Evolutionary conservation across 192 early-diverging fungal genomes (phyloP).

Genomic region (Entomortierella lignicola): DNA sequence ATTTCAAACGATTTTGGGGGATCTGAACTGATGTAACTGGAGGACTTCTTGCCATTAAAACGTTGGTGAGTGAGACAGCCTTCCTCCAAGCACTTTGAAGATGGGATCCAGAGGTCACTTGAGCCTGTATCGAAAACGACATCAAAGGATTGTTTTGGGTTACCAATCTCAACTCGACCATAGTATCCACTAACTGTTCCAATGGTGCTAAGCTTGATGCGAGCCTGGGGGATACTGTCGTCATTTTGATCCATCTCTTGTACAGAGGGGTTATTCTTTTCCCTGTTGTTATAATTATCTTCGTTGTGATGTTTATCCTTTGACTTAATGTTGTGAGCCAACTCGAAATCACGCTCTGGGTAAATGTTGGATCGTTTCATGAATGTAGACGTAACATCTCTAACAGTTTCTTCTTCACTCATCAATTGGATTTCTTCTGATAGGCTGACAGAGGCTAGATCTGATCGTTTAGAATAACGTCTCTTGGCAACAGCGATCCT

Average conservation of each 20-base stretch:
- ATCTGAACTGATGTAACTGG: conserved; percentile 4
- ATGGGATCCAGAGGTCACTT: conserved; percentile 71
- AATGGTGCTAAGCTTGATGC: conserved; percentile 28
- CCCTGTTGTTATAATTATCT: not conserved
- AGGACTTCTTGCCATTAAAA: conserved; percentile 16
- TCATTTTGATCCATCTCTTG: too few relatives aligned
- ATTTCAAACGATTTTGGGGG: conserved; percentile 33
- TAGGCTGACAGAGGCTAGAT: not conserved
- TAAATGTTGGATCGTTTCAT: conserved; percentile 33
- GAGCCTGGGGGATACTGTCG: conserved; percentile 25
- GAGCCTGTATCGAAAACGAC: conserved; percentile 71
- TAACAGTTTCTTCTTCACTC: conserved; percentile 2
- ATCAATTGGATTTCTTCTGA: not conserved
- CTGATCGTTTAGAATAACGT: conserved; percentile 23
- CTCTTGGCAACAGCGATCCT: conserved; percentile 26
- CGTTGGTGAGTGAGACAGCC: conserved; percentile 38
- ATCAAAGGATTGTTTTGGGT: conserved; percentile 43
- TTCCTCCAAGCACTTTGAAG: conserved; percentile 57
- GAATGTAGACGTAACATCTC: conserved; percentile 18
- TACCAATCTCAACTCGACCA: conserved; percentile 46
- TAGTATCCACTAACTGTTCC: conserved; percentile 48
- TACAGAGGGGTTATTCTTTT: conserved; percentile 7
- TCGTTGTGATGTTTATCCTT: conserved; percentile 5
- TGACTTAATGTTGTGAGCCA: conserved; percentile 4
- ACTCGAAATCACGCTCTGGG: conserved; percentile 6